Percentiles rank a stretch among this genome's conserved stretches.
These are phyloP conservation scores for Neurospora cerealis DNA, from an alignment of 495 filamentous ascomycete genomes.

Conservation along the genomic window DNA sequence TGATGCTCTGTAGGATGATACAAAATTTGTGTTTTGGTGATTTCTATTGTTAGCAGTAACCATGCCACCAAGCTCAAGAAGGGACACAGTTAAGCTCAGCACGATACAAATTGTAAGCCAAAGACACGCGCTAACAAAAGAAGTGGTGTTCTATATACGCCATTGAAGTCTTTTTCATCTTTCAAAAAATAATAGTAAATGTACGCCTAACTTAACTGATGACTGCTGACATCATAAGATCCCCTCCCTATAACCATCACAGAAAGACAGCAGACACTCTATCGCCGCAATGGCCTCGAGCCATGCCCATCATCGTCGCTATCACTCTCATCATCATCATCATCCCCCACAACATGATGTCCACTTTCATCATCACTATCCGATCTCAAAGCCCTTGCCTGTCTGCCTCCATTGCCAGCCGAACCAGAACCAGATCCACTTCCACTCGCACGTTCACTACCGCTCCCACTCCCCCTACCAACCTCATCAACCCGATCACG, in stretches of 20 bases:
- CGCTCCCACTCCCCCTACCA: neutral
- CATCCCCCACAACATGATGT: slow-evolving; percentile 25
- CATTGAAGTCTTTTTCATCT: neutral
- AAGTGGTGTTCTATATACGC: neutral
- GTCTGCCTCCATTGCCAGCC: neutral
- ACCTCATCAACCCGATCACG: slow-evolving; percentile 4
- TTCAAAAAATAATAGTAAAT: neutral
- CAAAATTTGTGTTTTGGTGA: neutral
- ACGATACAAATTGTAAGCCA: neutral
- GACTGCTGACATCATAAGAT: neutral
- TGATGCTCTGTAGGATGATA: too few relatives aligned
- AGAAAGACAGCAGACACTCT: neutral
- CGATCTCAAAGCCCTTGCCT: slow-evolving; percentile 5
- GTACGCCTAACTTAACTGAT: neutral
- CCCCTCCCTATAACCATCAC: neutral
- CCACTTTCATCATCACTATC: slow-evolving; percentile 43
- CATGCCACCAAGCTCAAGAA: neutral
- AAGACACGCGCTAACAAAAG: neutral
- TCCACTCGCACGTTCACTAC: neutral
- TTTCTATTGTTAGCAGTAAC: neutral
- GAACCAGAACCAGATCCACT: neutral
- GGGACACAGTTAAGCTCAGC: neutral
- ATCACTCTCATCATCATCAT: slow-evolving; percentile 16
- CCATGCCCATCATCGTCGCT: slow-evolving; percentile 9
- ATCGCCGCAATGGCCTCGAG: neutral